A percentile compares a stretch with the other conserved stretches of the same genome.
Conservation (phyloP, 345 rosid species). For the Excoecaria agallocha region DNA sequence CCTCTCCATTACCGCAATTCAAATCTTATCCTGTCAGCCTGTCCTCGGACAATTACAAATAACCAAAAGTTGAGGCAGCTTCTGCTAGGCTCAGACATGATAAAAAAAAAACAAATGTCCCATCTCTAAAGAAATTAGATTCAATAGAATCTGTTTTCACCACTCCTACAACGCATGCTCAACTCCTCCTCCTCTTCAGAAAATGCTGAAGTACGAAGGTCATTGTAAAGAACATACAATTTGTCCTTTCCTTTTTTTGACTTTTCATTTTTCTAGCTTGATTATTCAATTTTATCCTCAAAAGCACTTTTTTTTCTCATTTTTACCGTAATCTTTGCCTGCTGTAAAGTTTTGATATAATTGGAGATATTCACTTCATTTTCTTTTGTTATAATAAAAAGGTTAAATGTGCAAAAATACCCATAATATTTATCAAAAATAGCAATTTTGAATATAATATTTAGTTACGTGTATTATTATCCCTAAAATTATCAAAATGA, state of each 20-base stretch:
- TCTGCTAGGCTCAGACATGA: not conserved
- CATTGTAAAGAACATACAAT: not conserved
- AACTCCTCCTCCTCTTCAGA: not conserved
- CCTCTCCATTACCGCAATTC: not conserved
- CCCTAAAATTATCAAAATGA: too few relatives aligned
- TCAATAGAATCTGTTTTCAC: not conserved
- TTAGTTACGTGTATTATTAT: too few relatives aligned
- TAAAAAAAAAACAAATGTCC: not conserved
- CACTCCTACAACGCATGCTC: not conserved
- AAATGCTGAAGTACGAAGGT: not conserved
- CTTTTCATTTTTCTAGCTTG: not conserved
- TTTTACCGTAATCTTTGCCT: too few relatives aligned
- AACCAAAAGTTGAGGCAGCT: not conserved
- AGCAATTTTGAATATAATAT: too few relatives aligned
- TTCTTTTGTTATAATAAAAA: not conserved
- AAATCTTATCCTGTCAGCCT: not conserved
- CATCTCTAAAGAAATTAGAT: not conserved
- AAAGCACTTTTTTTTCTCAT: too few relatives aligned
- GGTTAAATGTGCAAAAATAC: too few relatives aligned
- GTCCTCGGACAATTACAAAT: not conserved
- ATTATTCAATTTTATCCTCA: too few relatives aligned
- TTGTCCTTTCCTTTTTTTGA: not conserved
- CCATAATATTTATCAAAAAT: too few relatives aligned
- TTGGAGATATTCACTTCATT: not conserved
- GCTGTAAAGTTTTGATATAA: not conserved